Evolutionary conservation across 1,284 basidiomycete species (phyloP).

Genomic region (Calocybe gambosa): DNA sequence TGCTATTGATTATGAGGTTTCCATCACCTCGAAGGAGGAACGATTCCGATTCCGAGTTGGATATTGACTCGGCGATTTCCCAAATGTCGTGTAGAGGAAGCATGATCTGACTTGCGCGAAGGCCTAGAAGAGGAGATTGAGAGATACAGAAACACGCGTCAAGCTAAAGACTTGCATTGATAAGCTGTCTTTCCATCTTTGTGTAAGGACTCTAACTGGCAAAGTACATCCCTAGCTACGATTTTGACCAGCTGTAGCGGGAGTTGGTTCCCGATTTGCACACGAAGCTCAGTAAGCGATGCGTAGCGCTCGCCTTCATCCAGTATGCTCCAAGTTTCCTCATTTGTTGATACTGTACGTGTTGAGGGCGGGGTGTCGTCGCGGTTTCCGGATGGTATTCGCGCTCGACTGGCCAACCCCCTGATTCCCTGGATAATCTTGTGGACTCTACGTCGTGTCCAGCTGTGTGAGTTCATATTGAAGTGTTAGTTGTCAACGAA

Average conservation of each 20-base stretch:
- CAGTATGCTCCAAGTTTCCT: not conserved
- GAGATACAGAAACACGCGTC: not conserved
- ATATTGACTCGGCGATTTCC: constrained; percentile 18
- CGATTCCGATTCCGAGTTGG: constrained; percentile 15
- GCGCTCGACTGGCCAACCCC: not conserved
- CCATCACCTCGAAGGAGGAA: constrained; percentile 12
- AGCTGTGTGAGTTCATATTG: no score
- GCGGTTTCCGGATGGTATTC: not conserved
- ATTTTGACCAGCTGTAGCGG: constrained; percentile 23
- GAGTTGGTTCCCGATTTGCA: constrained; percentile 18
- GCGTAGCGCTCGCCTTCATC: constrained; percentile 15
- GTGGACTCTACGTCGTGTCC: not conserved
- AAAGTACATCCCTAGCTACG: constrained; percentile 22
- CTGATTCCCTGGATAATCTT: not conserved
- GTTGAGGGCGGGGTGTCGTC: not conserved
- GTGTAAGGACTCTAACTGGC: constrained; percentile 16
- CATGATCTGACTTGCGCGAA: constrained; percentile 18
- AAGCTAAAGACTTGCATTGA: constrained; percentile 16
- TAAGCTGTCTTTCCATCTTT: constrained; percentile 13
- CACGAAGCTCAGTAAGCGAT: constrained; percentile 19
- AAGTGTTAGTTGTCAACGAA: no score
- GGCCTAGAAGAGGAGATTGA: no score
- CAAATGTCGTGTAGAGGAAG: no score
- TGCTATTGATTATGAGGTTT: constrained; percentile 13
- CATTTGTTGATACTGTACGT: constrained; percentile 16